Conservation (phyloP, 495 filamentous ascomycete genomes). For the Stereocaulon alpinum region DNA sequence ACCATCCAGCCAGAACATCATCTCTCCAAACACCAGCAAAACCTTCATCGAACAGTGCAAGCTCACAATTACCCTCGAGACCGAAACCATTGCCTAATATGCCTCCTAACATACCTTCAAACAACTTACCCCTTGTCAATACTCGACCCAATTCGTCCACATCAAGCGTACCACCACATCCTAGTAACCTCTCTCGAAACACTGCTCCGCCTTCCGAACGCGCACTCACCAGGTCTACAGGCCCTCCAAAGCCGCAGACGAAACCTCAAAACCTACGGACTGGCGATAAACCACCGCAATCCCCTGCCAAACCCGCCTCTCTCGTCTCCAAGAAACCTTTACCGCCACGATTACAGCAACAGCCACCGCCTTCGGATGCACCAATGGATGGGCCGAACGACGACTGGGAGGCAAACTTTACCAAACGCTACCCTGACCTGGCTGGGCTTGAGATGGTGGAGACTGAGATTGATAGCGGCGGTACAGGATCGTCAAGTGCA, state of each 20-base stretch:
- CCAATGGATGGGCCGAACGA: constrained; percentile 25
- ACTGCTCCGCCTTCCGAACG: constrained; percentile 4
- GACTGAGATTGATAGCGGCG: constrained; percentile 44
- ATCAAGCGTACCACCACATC: background rate
- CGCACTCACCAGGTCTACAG: constrained; percentile 8
- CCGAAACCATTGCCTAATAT: constrained; percentile 2
- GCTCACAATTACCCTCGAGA: constrained; percentile 8
- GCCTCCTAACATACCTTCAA: too few relatives aligned
- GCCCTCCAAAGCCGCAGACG: constrained; percentile 22
- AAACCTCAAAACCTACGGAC: constrained; percentile 23
- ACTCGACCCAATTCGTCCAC: background rate
- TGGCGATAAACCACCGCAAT: constrained; percentile 16
- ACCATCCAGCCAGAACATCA: constrained; percentile 9
- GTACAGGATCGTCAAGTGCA: background rate
- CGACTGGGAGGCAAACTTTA: constrained; percentile 66
- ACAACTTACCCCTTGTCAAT: background rate
- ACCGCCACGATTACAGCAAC: constrained; percentile 4
- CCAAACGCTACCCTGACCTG: constrained; percentile 71
- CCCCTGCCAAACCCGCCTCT: constrained; percentile 17
- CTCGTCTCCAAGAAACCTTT: constrained; percentile 7
- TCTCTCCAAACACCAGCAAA: constrained; percentile 11
- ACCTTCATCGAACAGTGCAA: background rate
- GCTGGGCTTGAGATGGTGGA: constrained; percentile 77
- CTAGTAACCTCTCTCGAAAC: background rate
- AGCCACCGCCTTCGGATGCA: constrained; percentile 9